Evolutionary conservation across 257 asterid genomes (phyloP), one percentile per base, ranked within the genome.

Genomic region (Solanum okadae): DNA sequence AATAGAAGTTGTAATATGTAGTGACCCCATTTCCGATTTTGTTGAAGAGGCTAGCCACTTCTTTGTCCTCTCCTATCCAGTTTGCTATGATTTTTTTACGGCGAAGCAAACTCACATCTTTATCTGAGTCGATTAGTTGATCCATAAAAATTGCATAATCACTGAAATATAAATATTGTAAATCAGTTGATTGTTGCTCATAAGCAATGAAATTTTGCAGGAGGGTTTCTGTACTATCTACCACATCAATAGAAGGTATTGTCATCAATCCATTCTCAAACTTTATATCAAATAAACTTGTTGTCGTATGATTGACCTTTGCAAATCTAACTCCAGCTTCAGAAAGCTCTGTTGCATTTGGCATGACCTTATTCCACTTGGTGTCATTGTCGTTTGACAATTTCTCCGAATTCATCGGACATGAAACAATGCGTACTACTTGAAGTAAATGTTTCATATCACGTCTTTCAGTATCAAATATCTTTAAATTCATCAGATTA

Each of bases 171-270:
- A 3, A 6, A 10, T 20, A 0, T 29, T 5, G 5, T 12, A 44
- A 1, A 29, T 87, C 68, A 3, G 5, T 3, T 2, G 40, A 59
- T 13, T 83, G 35, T 33, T 86, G 89, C 87, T 88, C 90, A 10
- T 71, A 86, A 23, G 92, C 92, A 20, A 90, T 73, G 14, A 90
- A 33, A 81, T 90, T 90, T 35, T 90, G 13, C 0, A 90, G 72
- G 85, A 88, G 8, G 1, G 52, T 82, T 52, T 90, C 91, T 0
- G 90, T 90, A 7, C 8, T 31, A 42, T 90, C 89, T 34, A 13
- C 65, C 10, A 90, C 65, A 5, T 20, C 35, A 5, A 90, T 1
- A 27, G 9, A 35, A 8, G 91, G 87, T 3, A 90, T 46, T 73
- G 13, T 56, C 79, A 73, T 56, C 11, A 33, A 31, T 13, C 88